Evolutionary conservation across 257 asterid species (phyloP), one percentile per base, ranked within the genome.

Genomic region (Forsythia suspensa): DNA sequence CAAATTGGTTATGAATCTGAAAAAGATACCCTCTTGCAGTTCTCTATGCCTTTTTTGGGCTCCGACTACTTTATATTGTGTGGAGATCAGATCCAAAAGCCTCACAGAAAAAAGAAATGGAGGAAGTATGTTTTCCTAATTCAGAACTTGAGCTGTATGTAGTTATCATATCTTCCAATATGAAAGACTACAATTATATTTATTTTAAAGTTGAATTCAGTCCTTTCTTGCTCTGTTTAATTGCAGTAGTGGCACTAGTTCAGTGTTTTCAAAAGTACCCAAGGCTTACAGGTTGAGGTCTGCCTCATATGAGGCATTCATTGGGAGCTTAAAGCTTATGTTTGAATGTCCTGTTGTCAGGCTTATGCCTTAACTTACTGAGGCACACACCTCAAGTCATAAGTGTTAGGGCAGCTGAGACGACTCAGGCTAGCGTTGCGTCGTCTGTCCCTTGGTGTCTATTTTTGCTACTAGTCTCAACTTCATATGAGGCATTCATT

Each of bases 81-180:
- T 95, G 98, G 97, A 93, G 90, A 82, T 88, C 99, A 71, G 97
- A 91, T 80, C 67, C 99, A 40, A 93, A 93, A 87, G 89, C 89
- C 80, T 95, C 99, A 10, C 98, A 93, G 85, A 92, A 95, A 70
- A 95, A 89, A 81, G 99, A 95, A 82, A 92, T 95, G 36, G 98
- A 95, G 86, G 99, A 92, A 83, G 99, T 95, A 89, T 43, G 92
- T 83, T 72, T 18, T 68, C 72, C 18, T 75, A 6, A 8, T 67
- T 65, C 71, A 8, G 3, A 48, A 65, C 61, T 76, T 79, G 55
- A 72, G 66, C 21, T 57, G 29, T 4, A 48, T 15, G 59, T 15
- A 48, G 59, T 48, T 15, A 48, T 48, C 59, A 15, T 15, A 48
- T 13, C 20, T 48, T 48, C 20, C n/a, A 15, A 48, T 15, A 2